Evolutionary conservation across 805 yeast species (phyloP), one percentile per base, ranked within the genome.

Genomic region (Saccharomycopsis fodiens): DNA sequence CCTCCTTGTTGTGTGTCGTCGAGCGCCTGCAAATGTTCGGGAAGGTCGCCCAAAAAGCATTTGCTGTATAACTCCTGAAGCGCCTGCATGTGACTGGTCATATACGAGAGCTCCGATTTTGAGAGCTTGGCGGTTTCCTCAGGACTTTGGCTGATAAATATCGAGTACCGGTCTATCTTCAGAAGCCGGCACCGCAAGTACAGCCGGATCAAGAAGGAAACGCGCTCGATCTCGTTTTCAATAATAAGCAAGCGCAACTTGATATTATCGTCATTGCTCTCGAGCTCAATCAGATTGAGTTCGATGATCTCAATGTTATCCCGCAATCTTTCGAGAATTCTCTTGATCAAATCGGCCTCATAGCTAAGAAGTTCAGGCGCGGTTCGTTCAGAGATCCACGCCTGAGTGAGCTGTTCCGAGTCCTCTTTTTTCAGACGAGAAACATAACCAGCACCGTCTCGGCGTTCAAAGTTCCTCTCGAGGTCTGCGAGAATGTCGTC

Each of bases 221-320:
- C 75, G 46, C 98, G 67, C 56, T 93, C 97, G 20, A 93, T 72
- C 55, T 93, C 97, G 12, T 94, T 82, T 58, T 93, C 98, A 54
- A 91, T 80, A 20, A 94, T 76, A 67, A 93, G 76, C 39, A 89
- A 67, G 47, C 85, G 82, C 47, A 91, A 63, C 57, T 89, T 89
- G 62, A 80, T 79, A 51, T 82, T 85, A 43, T 65, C 69, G 47
- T 79, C 79, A 36, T 71, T 68, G 41, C 76, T 76, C 43, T 83
- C 85, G 32, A 83, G 66, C 45, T 84, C 89, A 57, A 86, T 79
- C 6, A 95, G 82, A 54, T 86, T 85, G 42, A 78, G 70, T 55
- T 84, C 91, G 32, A 91, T 78, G 45, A 74, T 72, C 53, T 84
- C 94, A 46, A 87, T 78, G 61, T 86, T 89, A 39, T 67, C 67